Conservation (phyloP, 2,329 filamentous ascomycete genomes). For the Cercospora sp. region DNA sequence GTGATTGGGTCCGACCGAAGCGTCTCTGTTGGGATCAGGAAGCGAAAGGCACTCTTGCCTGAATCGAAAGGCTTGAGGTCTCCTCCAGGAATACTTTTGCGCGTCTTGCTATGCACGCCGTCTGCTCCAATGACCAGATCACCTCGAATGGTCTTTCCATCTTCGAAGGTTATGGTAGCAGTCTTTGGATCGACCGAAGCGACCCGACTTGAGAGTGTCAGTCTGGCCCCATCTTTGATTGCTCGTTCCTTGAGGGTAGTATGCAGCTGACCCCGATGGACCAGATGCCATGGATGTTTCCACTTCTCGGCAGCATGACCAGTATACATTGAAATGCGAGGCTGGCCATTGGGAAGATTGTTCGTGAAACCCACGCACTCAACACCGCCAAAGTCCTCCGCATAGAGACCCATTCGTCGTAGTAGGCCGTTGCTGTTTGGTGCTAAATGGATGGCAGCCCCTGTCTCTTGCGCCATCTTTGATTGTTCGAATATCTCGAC, state of each 20-base stretch:
- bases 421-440: conserved; percentile 63
- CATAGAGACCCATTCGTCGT: conserved; percentile 30
- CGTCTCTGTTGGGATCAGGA: conserved; percentile 52
- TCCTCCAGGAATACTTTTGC: conserved; percentile 25
- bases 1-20: conserved; percentile 45
- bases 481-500: conserved; percentile 10
- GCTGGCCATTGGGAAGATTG: conserved; percentile 20
- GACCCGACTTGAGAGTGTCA: conserved; percentile 25
- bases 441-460: conserved; percentile 62
- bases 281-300: conserved; percentile 33
- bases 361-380: conserved; percentile 26
- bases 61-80: conserved; percentile 35
- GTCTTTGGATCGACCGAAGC: conserved; percentile 11
- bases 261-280: conserved; percentile 35
- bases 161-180: conserved; percentile 25
- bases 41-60: conserved; percentile 60
- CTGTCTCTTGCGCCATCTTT: conserved; percentile 47
- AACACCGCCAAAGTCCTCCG: conserved; percentile 29
- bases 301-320: conserved; percentile 26
- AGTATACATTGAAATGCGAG: conserved; percentile 19
- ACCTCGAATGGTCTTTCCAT: conserved; percentile 29
- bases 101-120: conserved; percentile 33
- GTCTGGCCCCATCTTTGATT: conserved; percentile 25
- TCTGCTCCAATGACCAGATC: conserved; percentile 39
- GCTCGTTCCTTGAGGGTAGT: conserved; percentile 31